Base-by-base conservation (phyloP, 768 basidiomycete genomes). In the Pulveroboletus sp. region DNA sequence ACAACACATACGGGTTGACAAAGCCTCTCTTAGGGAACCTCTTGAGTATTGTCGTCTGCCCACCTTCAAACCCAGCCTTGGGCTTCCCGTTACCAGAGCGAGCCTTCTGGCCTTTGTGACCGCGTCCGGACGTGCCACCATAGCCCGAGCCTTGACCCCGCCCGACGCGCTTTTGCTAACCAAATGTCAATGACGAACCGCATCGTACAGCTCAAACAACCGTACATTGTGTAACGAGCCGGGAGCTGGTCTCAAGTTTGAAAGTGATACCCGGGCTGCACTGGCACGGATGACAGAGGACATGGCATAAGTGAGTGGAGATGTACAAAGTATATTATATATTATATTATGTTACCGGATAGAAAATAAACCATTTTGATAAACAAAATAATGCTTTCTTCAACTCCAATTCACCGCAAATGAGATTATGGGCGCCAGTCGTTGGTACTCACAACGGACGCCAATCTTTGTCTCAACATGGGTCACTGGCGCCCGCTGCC, bases 21-120 rank as follows among this genome's bases (percentile, higher is more conserved):
- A 98, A 98, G 40, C 96, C 96, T 41, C 82, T 79, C 74, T 99
- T 99, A 6, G 96, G 96, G 63, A 94, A 89, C 39, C 84, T 74
- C 55, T 91, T 85, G 6, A 89, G 86, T 47, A 98, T 82, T 12
- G 95, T 90, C 5, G 95, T 97, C 68, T 97, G 95, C 55, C 96
- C 96, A 64, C 96, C 96, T 69, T 97, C 96, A 56, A 97, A 99
- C 6, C 90, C 85, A 26, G 81, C 76, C 58, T 78, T 80, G 28
- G 81, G 84, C 58, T 91, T 87, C 5, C 92, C 89, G 51, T 86
- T 83, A 2, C 94, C 94, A 5, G 91, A 82, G 54, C 95, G 83
- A 33, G 96, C 86, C 52, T 93, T 94, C 70, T 95, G 93, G 58
- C 96, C 96, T 60, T 99, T 99, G 69, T 89, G 80, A 71, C 96